Percentiles rank a stretch among this genome's conserved stretches.
phyloP scores from a whole-genome alignment of 129 eudicot genomes.

The Centaurea solstitialis region DNA sequence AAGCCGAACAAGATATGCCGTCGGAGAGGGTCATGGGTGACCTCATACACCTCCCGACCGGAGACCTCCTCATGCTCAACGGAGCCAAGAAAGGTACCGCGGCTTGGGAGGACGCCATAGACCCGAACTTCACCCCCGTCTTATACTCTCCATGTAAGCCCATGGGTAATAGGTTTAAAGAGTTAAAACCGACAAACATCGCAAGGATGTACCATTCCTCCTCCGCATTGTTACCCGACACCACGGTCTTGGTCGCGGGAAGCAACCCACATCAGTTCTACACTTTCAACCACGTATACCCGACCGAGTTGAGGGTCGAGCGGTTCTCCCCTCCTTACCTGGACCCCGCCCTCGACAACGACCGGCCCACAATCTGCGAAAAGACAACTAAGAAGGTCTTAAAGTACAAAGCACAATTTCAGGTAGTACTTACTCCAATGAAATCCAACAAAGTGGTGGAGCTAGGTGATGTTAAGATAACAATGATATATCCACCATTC shows the following conservation, averaged over 20 bases:
- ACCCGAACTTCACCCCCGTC: slow-evolving; percentile 57
- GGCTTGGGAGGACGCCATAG: slow-evolving; percentile 70
- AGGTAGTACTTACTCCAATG: not conserved
- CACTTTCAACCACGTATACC: slow-evolving; percentile 27
- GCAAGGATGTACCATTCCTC: slow-evolving; percentile 85
- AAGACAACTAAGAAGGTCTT: slow-evolving; percentile 11
- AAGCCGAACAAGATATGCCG: slow-evolving; percentile 68
- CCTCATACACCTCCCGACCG: slow-evolving; percentile 69
- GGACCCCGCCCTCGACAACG: slow-evolving; percentile 30
- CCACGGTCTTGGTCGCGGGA: slow-evolving; percentile 69
- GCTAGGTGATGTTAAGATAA: slow-evolving; percentile 38
- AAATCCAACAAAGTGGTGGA: not conserved
- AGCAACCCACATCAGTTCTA: slow-evolving; percentile 64
- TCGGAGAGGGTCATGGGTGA: slow-evolving; percentile 73
- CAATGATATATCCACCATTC: slow-evolving; percentile 67
- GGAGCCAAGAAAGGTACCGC: slow-evolving; percentile 75
- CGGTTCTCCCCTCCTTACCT: slow-evolving; percentile 70
- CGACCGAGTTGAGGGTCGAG: slow-evolving; percentile 78
- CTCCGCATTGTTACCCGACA: slow-evolving; percentile 60
- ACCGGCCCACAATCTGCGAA: slow-evolving; percentile 31
- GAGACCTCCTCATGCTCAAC: slow-evolving; percentile 59
- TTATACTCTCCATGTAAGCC: slow-evolving; percentile 50
- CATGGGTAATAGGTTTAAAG: slow-evolving; percentile 49
- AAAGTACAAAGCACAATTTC: slow-evolving; percentile 44
- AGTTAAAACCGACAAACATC: slow-evolving; percentile 37